These are phyloP conservation scores for Hamamelis virginiana DNA, from an alignment of 164 flowering plant species.

Conservation along the genomic window DNA sequence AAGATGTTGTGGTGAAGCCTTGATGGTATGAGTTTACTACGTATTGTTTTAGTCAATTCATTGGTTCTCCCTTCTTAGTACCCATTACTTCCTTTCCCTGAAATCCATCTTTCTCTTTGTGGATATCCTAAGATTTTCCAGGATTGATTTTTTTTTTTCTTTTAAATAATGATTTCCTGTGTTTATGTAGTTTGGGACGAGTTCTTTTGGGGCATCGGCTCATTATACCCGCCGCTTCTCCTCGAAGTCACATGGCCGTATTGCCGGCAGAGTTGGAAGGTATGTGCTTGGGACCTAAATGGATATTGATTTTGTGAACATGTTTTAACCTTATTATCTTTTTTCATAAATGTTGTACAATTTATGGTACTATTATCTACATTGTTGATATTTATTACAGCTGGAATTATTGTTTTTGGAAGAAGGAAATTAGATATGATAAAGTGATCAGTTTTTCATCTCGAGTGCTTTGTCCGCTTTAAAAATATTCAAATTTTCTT, in stretches of 20 bases:
- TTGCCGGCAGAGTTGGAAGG: conserved; percentile 91
- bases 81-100: not conserved
- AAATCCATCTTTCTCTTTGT: not conserved
- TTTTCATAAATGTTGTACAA: not conserved
- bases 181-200: conserved; percentile 66
- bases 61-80: too few relatives aligned
- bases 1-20: too few relatives aligned
- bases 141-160: not conserved
- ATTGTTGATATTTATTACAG: not conserved
- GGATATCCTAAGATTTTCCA: not conserved
- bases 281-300: conserved; percentile 13
- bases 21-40: too few relatives aligned
- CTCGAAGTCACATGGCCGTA: conserved; percentile 85
- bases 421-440: not conserved
- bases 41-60: too few relatives aligned
- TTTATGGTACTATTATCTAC: not conserved
- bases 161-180: not conserved
- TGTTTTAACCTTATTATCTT: not conserved
- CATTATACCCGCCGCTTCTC: conserved; percentile 77
- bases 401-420: not conserved
- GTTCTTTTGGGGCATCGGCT: conserved; percentile 79
- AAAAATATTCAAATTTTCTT: too few relatives aligned
- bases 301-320: not conserved
- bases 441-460: not conserved
- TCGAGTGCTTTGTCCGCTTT: not conserved